Evolutionary conservation across 2,329 filamentous ascomycete genomes (phyloP).

Genomic region (Thielaviopsis euricoi): DNA sequence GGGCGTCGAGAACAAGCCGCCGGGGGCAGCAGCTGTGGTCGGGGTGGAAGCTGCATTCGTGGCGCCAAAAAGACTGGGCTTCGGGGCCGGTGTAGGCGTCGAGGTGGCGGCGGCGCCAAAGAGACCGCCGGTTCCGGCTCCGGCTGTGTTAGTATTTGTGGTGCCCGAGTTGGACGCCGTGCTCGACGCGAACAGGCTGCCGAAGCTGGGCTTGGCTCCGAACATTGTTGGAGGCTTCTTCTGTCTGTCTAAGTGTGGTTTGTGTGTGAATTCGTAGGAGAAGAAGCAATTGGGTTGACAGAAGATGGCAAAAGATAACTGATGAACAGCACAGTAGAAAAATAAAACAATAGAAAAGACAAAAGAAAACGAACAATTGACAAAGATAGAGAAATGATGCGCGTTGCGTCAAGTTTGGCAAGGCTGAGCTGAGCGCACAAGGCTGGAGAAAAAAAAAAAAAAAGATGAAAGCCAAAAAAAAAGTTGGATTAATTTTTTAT

Average conservation of each 20-base stretch:
- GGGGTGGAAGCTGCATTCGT: neutral
- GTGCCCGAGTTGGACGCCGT: slow-evolving; percentile 10
- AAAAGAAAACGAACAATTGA: too few species aligned
- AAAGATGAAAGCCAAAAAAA: neutral
- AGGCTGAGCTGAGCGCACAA: neutral
- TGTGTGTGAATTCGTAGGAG: neutral
- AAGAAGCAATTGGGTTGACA: neutral
- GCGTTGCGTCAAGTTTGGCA: neutral
- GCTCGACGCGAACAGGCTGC: slow-evolving; percentile 8
- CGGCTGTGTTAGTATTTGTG: slow-evolving; percentile 2
- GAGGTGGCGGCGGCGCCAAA: slow-evolving; percentile 15
- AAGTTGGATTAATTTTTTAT: neutral
- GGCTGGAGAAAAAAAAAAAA: neutral
- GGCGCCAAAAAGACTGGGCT: slow-evolving; percentile 23
- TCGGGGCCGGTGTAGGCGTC: slow-evolving; percentile 13
- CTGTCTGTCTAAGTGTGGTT: neutral
- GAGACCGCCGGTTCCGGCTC: slow-evolving; percentile 13
- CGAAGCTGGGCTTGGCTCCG: slow-evolving; percentile 8
- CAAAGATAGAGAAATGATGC: neutral
- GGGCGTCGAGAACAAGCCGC: slow-evolving; percentile 14
- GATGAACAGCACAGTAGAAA: neutral
- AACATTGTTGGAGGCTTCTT: slow-evolving; percentile 3
- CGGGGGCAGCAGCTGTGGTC: slow-evolving; percentile 12
- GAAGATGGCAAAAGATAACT: neutral
- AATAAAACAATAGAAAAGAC: neutral